Conservation (phyloP, 1,284 basidiomycete species). For the Irpex rosettiformis region DNA sequence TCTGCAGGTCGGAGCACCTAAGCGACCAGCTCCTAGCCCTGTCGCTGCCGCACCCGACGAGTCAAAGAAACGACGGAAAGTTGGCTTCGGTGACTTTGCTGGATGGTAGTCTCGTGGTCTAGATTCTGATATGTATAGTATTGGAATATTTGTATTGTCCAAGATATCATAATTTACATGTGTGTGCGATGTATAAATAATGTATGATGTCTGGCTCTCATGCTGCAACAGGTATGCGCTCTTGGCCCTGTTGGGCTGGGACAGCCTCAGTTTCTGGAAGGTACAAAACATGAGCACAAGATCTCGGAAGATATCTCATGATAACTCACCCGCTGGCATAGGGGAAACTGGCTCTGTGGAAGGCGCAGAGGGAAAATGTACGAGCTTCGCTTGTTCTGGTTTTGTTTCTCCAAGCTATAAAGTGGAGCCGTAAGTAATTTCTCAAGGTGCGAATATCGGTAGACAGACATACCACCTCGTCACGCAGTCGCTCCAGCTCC, state of each 20-base stretch:
- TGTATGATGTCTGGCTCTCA: slow-evolving; percentile 21
- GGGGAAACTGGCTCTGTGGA: slow-evolving; percentile 33
- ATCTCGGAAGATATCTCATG: not conserved
- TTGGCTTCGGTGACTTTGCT: slow-evolving; percentile 81
- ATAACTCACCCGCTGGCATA: slow-evolving; percentile 26
- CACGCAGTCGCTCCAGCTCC: slow-evolving; percentile 73
- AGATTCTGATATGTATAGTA: slow-evolving; percentile 2
- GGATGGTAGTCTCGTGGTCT: slow-evolving; percentile 48
- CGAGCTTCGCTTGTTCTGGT: slow-evolving; percentile 18
- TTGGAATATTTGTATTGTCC: slow-evolving; percentile 16
- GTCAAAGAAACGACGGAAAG: slow-evolving; percentile 66
- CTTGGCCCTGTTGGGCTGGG: slow-evolving; percentile 17
- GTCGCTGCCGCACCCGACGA: slow-evolving; percentile 32
- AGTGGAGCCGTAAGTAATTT: not conserved
- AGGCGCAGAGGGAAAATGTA: slow-evolving; percentile 47
- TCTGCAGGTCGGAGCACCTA: slow-evolving; percentile 41
- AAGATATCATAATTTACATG: slow-evolving; percentile 3
- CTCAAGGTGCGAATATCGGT: not conserved
- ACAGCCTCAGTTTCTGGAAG: slow-evolving; percentile 12
- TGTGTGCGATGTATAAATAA: not conserved
- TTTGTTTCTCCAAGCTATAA: slow-evolving; percentile 19
- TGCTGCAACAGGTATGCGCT: slow-evolving; percentile 42
- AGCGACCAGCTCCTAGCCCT: slow-evolving; percentile 39
- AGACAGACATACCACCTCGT: slow-evolving; percentile 44
- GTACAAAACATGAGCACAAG: not conserved